Base-by-base conservation (phyloP, 768 basidiomycete species). In the Heimioporus sp. region DNA sequence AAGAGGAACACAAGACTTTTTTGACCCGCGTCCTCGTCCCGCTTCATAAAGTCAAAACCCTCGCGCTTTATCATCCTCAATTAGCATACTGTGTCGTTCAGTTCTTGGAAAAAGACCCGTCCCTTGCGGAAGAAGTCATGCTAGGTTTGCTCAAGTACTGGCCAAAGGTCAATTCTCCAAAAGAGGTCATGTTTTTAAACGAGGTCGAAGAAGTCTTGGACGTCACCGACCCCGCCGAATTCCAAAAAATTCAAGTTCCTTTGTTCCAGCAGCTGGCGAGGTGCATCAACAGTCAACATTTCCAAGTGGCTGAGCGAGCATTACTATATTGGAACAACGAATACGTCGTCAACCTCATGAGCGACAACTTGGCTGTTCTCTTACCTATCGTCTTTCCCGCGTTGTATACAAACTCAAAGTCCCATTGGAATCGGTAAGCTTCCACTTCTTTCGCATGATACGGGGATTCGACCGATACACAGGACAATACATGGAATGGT, bases 401-500 rank as follows among this genome's bases (percentile, higher is more conserved):
- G 8, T 72, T 99, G 56, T 98, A 96, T 69, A 87, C 86, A 38
- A 98, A 98, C 71, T 98, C 95, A 42, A 93, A 90, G 70, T 85
- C 90, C 19, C 97, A 99, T 70, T 99, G 97, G 97, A 99, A 99
- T 74, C 80, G 97, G 96, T 95, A 60, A 68, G 90, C 67, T 19
- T 40, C 20, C 28, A 19, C 34, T 39, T 49, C 36, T 44, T 48
- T 10, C 24, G 46, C 13, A 39, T 11, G 24, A 54, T 11, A 38
- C 20, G 21, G n/a, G 21, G 50, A 48, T 53, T 43, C 52, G 36
- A 65, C 49, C 42, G 30, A 50, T 35, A 20, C 15, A 54, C 60
- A 98, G 95, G 57, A 98, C 97, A 43, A 99, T 98, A 62, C 97
- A 99, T 60, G 92, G 92, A 56, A 95, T 98, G 92, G 95, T 98